Percentiles rank a stretch among this genome's conserved stretches.
phyloP scores from a whole-genome alignment of 495 filamentous ascomycete genomes.

The Neurospora sp. region DNA sequence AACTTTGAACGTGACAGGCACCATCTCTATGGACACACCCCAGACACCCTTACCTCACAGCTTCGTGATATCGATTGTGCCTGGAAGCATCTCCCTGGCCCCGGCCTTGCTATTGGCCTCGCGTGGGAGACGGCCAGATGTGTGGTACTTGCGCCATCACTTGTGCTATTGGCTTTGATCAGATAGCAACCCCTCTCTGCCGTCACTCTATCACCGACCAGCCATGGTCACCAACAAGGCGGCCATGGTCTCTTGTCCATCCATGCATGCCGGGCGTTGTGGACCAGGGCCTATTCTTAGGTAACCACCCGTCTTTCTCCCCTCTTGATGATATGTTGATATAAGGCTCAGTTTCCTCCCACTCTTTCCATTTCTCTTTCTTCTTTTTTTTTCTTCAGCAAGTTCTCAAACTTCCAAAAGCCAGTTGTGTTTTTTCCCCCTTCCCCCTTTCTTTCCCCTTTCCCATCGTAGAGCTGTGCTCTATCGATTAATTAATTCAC shows the following conservation, averaged over 20 bases:
- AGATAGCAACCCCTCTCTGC: background rate
- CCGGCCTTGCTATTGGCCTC: constrained; percentile 19
- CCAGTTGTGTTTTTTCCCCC: constrained; percentile 44
- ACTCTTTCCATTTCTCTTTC: constrained; percentile 19
- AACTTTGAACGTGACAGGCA: constrained; percentile 5
- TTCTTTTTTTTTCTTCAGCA: constrained; percentile 59
- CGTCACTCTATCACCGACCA: background rate
- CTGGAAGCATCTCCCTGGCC: constrained; percentile 1
- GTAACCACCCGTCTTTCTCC: constrained; percentile 15
- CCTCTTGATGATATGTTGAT: constrained; percentile 23
- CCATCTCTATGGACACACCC: background rate
- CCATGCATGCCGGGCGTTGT: background rate
- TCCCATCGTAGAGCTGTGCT: constrained; percentile 46
- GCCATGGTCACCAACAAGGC: background rate
- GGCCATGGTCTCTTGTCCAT: background rate
- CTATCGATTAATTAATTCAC: constrained; percentile 27
- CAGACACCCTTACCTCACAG: background rate
- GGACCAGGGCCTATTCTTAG: constrained; percentile 6
- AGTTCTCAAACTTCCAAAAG: constrained; percentile 60
- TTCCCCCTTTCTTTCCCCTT: constrained; percentile 40
- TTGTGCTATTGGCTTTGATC: background rate
- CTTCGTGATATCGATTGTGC: constrained; percentile 17
- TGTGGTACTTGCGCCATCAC: background rate
- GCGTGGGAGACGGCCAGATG: background rate
- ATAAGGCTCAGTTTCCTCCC: constrained; percentile 37